Conservation (phyloP, 2,329 filamentous ascomycete species). For the Ophiocordyceps camponoti-saundersi region DNA sequence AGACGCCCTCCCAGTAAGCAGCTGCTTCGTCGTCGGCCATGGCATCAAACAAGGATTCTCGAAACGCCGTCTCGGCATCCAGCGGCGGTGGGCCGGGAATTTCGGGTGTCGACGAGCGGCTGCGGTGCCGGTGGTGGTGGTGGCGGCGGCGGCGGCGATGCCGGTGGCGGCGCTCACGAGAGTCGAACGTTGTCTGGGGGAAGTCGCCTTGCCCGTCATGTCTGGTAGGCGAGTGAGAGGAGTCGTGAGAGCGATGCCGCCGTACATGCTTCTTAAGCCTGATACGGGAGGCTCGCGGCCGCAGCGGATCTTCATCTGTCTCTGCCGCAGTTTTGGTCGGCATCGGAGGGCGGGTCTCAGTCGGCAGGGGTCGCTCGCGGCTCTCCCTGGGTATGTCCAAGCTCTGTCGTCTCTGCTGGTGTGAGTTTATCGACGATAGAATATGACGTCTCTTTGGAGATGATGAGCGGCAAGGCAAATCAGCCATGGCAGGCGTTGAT, state of each 20-base stretch:
- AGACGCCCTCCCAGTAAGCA: constrained; percentile 89
- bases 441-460: constrained; percentile 28
- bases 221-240: constrained; percentile 6
- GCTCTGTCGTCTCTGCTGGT: constrained; percentile 2
- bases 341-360: not conserved
- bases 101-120: constrained; percentile 18
- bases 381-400: not conserved
- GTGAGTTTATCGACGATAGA: constrained; percentile 29
- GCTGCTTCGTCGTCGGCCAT: constrained; percentile 95
- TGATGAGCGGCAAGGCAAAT: constrained; percentile 5
- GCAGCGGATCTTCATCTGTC: constrained; percentile 6
- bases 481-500: constrained; percentile 12
- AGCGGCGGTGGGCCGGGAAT: constrained; percentile 30
- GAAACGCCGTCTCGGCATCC: constrained; percentile 62
- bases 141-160: constrained; percentile 13
- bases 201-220: constrained; percentile 7
- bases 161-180: constrained; percentile 10
- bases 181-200: constrained; percentile 4
- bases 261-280: constrained; percentile 16
- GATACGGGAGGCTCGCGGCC: constrained; percentile 14
- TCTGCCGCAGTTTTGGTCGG: constrained; percentile 3
- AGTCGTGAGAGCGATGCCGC: constrained; percentile 1
- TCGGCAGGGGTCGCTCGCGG: not conserved
- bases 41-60: constrained; percentile 89
- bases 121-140: constrained; percentile 15